phyloP scores from a whole-genome alignment of 768 basidiomycete genomes.

The Suillus fuscotomentosus region DNA sequence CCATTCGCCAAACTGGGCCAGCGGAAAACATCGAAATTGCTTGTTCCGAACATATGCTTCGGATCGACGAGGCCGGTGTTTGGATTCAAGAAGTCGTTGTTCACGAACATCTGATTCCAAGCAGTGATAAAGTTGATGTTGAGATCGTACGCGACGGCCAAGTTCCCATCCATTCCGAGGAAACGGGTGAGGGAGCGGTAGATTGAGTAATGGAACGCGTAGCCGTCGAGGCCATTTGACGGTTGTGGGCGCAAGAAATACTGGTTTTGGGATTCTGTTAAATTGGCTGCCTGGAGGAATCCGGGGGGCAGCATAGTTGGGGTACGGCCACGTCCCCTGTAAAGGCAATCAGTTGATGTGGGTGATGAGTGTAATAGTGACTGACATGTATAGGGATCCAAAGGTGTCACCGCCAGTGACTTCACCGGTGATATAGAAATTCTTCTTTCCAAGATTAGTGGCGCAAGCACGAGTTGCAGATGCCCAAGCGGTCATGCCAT shows the following conservation, averaged over 20 bases:
- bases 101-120: constrained; percentile 90
- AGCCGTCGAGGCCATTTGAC: constrained; percentile 65
- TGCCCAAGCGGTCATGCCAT: constrained; percentile 77
- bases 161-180: constrained; percentile 94
- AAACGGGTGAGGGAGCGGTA: constrained; percentile 86
- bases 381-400: constrained; percentile 81
- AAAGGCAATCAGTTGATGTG: constrained; percentile 2
- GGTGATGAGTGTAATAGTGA: constrained; percentile 10
- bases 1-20: constrained; percentile 91
- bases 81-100: constrained; percentile 84
- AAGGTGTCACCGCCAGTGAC: constrained; percentile 94
- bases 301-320: constrained; percentile 65
- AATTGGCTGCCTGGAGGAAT: constrained; percentile 66
- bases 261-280: constrained; percentile 58
- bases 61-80: constrained; percentile 62
- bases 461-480: constrained; percentile 76
- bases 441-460: constrained; percentile 64
- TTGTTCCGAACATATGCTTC: constrained; percentile 87
- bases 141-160: constrained; percentile 86
- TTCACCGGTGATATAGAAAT: constrained; percentile 91
- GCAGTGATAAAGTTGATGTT: constrained; percentile 81
- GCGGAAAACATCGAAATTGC: constrained; percentile 92
- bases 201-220: constrained; percentile 93
- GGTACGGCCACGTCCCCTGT: constrained; percentile 86
- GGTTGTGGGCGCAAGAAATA: constrained; percentile 77